These are phyloP conservation scores for Candida xyloterini DNA, from an alignment of 805 yeast genomes.

Conservation along the genomic window DNA sequence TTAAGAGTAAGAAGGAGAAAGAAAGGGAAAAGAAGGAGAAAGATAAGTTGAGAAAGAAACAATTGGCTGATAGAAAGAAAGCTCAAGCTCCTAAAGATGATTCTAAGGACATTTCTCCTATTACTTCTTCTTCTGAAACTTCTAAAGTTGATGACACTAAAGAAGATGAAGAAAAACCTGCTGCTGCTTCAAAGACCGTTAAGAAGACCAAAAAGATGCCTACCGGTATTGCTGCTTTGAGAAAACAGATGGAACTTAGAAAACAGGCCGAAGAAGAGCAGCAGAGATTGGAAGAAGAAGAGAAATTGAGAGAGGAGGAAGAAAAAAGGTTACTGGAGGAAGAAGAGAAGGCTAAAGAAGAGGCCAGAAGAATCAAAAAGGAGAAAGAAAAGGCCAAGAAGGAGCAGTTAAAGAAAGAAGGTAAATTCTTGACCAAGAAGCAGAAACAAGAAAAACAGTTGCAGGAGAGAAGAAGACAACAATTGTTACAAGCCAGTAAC, in stretches of 20 bases:
- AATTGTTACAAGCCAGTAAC: conserved; percentile 70
- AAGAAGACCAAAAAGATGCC: conserved; percentile 66
- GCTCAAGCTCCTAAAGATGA: conserved; percentile 36
- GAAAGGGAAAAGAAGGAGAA: conserved; percentile 94
- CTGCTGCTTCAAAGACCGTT: conserved; percentile 35
- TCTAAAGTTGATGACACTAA: conserved; percentile 41
- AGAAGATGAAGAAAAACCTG: conserved; percentile 37
- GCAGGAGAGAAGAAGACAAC: conserved; percentile 86
- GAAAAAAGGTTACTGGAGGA: conserved; percentile 49
- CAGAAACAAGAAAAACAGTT: conserved; percentile 90
- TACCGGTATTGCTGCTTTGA: conserved; percentile 89
- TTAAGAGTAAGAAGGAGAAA: conserved; percentile 89
- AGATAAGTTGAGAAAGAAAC: conserved; percentile 88
- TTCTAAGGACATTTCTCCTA: conserved; percentile 13
- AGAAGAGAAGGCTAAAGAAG: conserved; percentile 65
- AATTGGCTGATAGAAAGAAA: conserved; percentile 82
- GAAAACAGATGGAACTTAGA: conserved; percentile 81
- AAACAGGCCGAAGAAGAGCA: conserved; percentile 87
- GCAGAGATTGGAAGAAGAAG: conserved; percentile 68
- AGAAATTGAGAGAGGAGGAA: conserved; percentile 45
- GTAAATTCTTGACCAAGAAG: conserved; percentile 88
- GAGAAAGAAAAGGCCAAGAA: conserved; percentile 84
- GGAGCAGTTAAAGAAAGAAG: conserved; percentile 94
- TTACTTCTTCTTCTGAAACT: conserved; percentile 17
- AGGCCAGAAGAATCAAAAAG: conserved; percentile 63